Evolutionary conservation across 2,329 filamentous ascomycete species (phyloP).

Genomic region (Epichloe festucae): DNA sequence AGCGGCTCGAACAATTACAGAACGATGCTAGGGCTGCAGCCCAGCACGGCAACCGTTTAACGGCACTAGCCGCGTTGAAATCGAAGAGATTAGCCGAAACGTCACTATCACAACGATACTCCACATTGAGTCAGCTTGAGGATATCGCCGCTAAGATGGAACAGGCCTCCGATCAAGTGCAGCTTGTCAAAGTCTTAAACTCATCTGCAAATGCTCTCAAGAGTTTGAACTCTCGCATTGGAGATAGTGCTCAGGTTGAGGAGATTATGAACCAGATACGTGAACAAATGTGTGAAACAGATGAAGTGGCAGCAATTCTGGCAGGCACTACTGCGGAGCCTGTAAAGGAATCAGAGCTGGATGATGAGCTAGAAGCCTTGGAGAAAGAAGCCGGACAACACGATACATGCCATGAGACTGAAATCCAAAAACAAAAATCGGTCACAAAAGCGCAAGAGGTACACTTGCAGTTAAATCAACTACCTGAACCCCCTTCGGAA

Average conservation of each 20-base stretch:
- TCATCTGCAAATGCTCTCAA: slow-evolving; percentile 60
- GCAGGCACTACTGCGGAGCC: slow-evolving; percentile 41
- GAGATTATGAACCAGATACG: slow-evolving; percentile 61
- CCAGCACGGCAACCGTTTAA: slow-evolving; percentile 55
- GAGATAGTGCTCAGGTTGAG: slow-evolving; percentile 63
- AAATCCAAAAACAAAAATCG: slow-evolving; percentile 30
- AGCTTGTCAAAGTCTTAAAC: slow-evolving; percentile 73
- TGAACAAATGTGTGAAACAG: slow-evolving; percentile 67
- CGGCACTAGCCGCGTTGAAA: slow-evolving; percentile 66
- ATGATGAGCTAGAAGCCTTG: slow-evolving; percentile 73
- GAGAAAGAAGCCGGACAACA: slow-evolving; percentile 45
- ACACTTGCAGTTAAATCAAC: slow-evolving; percentile 39
- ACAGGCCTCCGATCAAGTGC: slow-evolving; percentile 72
- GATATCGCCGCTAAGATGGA: slow-evolving; percentile 73
- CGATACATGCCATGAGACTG: slow-evolving; percentile 27
- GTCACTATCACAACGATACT: slow-evolving; percentile 56
- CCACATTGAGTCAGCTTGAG: slow-evolving; percentile 69
- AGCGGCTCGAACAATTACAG: slow-evolving; percentile 53
- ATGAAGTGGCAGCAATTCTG: slow-evolving; percentile 70
- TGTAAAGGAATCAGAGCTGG: slow-evolving; percentile 72
- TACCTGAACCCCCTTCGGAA: slow-evolving; percentile 26
- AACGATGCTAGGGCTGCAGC: slow-evolving; percentile 58
- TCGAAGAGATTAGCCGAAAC: slow-evolving; percentile 73
- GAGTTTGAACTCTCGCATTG: slow-evolving; percentile 61
- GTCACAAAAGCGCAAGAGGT: slow-evolving; percentile 35